Evolutionary conservation across 352 stramenopile species (phyloP).

Genomic region (Phytopythium sindhum): DNA sequence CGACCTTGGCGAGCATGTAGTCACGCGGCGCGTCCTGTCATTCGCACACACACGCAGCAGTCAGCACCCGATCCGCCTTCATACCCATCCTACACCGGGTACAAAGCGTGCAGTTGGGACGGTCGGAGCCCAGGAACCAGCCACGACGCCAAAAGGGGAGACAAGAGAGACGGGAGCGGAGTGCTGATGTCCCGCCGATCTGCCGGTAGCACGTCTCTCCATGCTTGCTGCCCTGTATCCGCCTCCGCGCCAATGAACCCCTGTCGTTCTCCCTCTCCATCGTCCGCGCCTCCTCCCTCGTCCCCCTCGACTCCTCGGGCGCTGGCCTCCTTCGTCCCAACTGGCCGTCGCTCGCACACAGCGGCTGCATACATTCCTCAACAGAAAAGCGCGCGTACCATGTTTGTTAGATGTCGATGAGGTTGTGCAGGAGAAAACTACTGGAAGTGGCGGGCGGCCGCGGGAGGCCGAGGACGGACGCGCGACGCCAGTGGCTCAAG

Average conservation of each 20-base stretch:
- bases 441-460: conserved; percentile 28
- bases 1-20: conserved; percentile 99
- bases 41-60: conserved; percentile 8
- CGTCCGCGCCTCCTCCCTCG: too few species aligned
- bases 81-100: not conserved
- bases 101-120: too few species aligned
- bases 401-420: conserved; percentile 85
- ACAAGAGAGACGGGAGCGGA: not conserved
- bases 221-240: not conserved
- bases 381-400: conserved; percentile 33
- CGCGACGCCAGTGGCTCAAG: conserved; percentile 5
- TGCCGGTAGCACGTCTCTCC: too few species aligned
- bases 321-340: too few species aligned
- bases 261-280: not conserved
- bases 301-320: not conserved
- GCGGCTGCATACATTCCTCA: conserved; percentile 4
- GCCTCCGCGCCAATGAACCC: too few species aligned
- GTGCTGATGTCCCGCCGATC: too few species aligned
- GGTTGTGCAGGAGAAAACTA: conserved; percentile 70
- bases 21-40: conserved; percentile 72
- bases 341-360: too few species aligned
- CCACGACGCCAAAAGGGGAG: not conserved
- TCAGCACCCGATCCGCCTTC: conserved; percentile 14
- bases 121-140: too few species aligned
- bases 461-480: not conserved